Evolutionary conservation across 2,329 filamentous ascomycete genomes (phyloP).

Genomic region (Diaporthe batatas): DNA sequence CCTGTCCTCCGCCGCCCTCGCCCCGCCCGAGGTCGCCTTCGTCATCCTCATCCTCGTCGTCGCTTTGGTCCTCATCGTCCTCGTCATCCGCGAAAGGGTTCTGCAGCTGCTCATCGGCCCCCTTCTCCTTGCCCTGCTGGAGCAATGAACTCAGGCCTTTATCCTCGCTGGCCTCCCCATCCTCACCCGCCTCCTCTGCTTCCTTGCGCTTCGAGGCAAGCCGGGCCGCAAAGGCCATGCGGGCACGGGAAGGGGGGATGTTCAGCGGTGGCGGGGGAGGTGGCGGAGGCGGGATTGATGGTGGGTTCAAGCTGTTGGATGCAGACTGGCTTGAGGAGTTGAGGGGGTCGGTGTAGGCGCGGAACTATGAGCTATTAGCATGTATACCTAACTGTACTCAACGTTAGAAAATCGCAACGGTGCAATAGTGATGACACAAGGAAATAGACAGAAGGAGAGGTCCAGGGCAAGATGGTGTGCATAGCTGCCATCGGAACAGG

Average conservation of each 20-base stretch:
- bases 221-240: conserved; percentile 89
- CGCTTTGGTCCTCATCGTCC: conserved; percentile 63
- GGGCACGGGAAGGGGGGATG: conserved; percentile 86
- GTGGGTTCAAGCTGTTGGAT: conserved; percentile 60
- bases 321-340: conserved; percentile 58
- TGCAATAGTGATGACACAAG: conserved; percentile 26
- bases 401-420: conserved; percentile 30
- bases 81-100: conserved; percentile 71
- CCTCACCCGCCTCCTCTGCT: conserved; percentile 59
- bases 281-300: conserved; percentile 70
- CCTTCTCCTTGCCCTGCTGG: conserved; percentile 31
- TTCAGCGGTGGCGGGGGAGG: conserved; percentile 85
- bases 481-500: conserved; percentile 16
- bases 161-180: conserved; percentile 51
- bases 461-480: background rate
- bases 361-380: conserved; percentile 61
- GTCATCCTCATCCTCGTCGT: conserved; percentile 64
- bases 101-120: conserved; percentile 52
- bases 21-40: conserved; percentile 54
- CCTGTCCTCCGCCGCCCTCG: conserved; percentile 49
- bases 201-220: conserved; percentile 77
- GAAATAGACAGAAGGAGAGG: conserved; percentile 19
- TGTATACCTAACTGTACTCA: conserved; percentile 21
- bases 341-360: conserved; percentile 69
- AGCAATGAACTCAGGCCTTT: conserved; percentile 41